phyloP scores from a whole-genome alignment of 2,329 filamentous ascomycete genomes.

The Ciborinia camelliae region DNA sequence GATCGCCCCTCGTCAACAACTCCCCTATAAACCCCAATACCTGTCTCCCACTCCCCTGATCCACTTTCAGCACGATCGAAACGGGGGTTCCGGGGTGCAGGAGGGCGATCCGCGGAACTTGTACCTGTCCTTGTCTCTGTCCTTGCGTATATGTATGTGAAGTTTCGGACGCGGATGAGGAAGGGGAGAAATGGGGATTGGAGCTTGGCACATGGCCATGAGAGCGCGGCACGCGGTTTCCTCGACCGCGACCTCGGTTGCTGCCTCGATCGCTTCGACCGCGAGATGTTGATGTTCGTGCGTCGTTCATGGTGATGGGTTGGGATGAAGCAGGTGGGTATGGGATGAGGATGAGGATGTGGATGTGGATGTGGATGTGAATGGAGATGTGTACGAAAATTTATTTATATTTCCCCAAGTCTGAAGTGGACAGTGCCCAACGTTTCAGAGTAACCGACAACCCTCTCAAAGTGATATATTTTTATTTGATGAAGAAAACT shows the following conservation, averaged over 20 bases:
- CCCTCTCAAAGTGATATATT: too few relatives aligned
- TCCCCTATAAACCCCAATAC: conserved; percentile 34
- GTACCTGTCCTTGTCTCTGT: too few relatives aligned
- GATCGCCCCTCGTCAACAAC: conserved; percentile 34
- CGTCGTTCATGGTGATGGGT: neutral
- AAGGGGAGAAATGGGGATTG: neutral
- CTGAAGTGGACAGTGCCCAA: too few relatives aligned
- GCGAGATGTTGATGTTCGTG: neutral
- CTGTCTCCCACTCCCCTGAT: conserved; percentile 35
- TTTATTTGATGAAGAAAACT: too few relatives aligned
- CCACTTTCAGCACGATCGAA: conserved; percentile 36
- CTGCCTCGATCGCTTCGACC: neutral
- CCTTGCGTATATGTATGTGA: too few relatives aligned
- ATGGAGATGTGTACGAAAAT: too few relatives aligned
- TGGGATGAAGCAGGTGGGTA: too few relatives aligned
- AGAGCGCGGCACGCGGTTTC: neutral
- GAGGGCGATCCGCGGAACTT: conserved; percentile 31
- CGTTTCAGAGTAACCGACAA: too few relatives aligned
- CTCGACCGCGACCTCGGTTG: neutral
- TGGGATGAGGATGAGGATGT: too few relatives aligned
- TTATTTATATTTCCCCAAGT: too few relatives aligned
- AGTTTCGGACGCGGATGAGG: neutral
- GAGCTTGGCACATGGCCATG: too few relatives aligned
- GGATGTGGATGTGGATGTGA: too few relatives aligned
- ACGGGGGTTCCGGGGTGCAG: conserved; percentile 31